phyloP scores from a whole-genome alignment of 2,329 filamentous ascomycete species.

The Zymoseptoria pseudotritici region DNA sequence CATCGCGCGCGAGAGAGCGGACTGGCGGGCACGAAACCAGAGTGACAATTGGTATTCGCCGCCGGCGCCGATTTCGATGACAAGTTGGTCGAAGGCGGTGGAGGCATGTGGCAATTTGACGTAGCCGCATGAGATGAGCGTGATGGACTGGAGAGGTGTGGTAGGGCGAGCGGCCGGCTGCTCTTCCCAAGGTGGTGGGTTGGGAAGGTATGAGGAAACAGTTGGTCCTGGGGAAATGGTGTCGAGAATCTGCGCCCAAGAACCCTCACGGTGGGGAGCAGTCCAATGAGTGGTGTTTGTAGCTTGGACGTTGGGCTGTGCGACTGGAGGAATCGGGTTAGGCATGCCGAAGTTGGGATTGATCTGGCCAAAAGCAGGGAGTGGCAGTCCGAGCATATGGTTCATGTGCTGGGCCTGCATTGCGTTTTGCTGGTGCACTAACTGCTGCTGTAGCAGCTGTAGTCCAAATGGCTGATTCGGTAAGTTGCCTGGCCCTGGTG shows the following conservation, averaged over 20 bases:
- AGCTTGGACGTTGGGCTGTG: neutral
- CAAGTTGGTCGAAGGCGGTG: slow-evolving; percentile 28
- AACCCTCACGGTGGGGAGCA: slow-evolving; percentile 34
- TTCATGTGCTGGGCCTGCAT: neutral
- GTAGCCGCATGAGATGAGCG: slow-evolving; percentile 57
- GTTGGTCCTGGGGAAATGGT: slow-evolving; percentile 43
- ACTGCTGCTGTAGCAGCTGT: neutral
- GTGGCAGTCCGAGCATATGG: neutral
- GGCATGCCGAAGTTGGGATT: neutral
- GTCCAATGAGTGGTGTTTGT: slow-evolving; percentile 28
- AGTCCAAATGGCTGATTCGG: neutral
- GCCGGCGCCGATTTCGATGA: slow-evolving; percentile 23
- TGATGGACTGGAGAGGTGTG: slow-evolving; percentile 37
- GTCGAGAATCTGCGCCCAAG: slow-evolving; percentile 46
- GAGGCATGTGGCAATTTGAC: slow-evolving; percentile 34
- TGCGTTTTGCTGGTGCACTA: neutral
- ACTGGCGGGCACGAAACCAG: slow-evolving; percentile 28
- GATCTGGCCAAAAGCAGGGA: neutral
- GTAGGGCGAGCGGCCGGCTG: slow-evolving; percentile 13
- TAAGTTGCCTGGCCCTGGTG: neutral
- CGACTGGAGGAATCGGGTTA: neutral
- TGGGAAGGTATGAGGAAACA: slow-evolving; percentile 35
- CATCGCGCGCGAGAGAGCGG: slow-evolving; percentile 31
- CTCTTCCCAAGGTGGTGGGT: slow-evolving; percentile 24
- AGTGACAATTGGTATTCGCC: slow-evolving; percentile 10